phyloP scores from a whole-genome alignment of 176 grass and related monocot genomes.

The Canna indica region DNA sequence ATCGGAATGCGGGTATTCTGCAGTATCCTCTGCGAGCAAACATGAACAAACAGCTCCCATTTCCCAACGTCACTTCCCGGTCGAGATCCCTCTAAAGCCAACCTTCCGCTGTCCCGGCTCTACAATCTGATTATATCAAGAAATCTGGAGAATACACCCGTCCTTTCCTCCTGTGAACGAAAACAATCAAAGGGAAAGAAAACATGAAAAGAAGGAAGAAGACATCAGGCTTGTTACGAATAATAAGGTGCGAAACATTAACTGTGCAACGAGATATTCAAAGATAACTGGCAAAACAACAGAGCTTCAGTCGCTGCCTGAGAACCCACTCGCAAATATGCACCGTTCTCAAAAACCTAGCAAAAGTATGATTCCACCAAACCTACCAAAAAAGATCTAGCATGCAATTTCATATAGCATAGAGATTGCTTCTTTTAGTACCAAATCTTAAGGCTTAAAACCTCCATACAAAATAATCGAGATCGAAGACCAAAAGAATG shows the following conservation, averaged over 20 bases:
- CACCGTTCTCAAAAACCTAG: neutral
- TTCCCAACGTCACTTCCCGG: slow-evolving; percentile 6
- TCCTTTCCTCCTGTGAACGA: neutral
- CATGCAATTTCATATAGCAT: neutral
- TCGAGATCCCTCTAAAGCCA: neutral
- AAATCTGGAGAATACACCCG: neutral
- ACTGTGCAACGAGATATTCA: neutral
- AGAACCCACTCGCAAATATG: neutral
- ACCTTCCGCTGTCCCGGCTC: neutral
- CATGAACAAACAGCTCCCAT: slow-evolving; percentile 93
- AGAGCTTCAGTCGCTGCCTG: neutral
- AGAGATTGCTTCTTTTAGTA: neutral
- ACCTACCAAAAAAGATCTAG: neutral
- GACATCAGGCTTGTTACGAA: neutral
- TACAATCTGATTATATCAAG: neutral
- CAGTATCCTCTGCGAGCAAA: slow-evolving; percentile 44
- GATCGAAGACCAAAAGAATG: neutral
- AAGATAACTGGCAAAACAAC: neutral
- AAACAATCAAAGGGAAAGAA: neutral
- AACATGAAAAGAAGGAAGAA: neutral
- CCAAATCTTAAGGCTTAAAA: neutral
- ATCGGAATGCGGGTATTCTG: slow-evolving; percentile 35
- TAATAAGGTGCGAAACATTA: neutral
- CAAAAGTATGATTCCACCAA: neutral
- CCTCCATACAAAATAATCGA: neutral